These are phyloP conservation scores for Endoconidiophora polonica DNA, from an alignment of 2,329 filamentous ascomycete genomes.

Conservation along the genomic window DNA sequence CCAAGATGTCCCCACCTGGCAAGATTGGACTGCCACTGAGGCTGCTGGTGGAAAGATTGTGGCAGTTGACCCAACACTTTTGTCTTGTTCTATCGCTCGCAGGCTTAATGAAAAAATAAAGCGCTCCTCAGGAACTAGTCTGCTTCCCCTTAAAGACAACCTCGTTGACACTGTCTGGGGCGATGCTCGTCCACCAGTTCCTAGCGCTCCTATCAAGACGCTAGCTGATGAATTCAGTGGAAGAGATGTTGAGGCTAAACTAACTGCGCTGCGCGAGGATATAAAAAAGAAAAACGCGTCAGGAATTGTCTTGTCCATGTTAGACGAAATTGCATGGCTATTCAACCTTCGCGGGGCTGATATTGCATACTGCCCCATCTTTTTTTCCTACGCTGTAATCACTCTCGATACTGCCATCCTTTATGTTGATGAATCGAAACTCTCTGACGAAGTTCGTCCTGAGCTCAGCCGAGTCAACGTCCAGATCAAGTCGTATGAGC, in stretches of 20 bases:
- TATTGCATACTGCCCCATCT: conserved; percentile 95
- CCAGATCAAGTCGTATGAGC: conserved; percentile 61
- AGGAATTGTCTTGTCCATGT: conserved; percentile 81
- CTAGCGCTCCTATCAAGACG: conserved; percentile 58
- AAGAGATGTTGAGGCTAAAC: conserved; percentile 66
- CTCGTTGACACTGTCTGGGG: conserved; percentile 88
- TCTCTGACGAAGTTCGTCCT: conserved; percentile 48
- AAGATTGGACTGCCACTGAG: conserved; percentile 85
- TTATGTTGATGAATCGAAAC: conserved; percentile 68
- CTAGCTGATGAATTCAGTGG: conserved; percentile 61
- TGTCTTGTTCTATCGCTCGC: conserved; percentile 46
- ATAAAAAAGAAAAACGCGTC: conserved; percentile 76
- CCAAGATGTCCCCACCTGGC: conserved; percentile 89
- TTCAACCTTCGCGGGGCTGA: conserved; percentile 92
- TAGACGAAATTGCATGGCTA: conserved; percentile 96
- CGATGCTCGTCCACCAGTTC: conserved; percentile 51
- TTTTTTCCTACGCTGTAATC: conserved; percentile 88
- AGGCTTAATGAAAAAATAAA: conserved; percentile 76
- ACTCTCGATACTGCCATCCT: conserved; percentile 62
- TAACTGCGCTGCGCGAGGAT: conserved; percentile 76
- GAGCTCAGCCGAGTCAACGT: conserved; percentile 58
- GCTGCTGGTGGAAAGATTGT: conserved; percentile 75
- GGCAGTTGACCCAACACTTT: conserved; percentile 75
- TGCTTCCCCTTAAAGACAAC: conserved; percentile 64
- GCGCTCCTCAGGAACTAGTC: conserved; percentile 63